A percentile compares a stretch with the other conserved stretches of the same genome.
Evolutionary conservation across 345 rosid genomes (phyloP).

Genomic region (Euphorbia peplus): DNA sequence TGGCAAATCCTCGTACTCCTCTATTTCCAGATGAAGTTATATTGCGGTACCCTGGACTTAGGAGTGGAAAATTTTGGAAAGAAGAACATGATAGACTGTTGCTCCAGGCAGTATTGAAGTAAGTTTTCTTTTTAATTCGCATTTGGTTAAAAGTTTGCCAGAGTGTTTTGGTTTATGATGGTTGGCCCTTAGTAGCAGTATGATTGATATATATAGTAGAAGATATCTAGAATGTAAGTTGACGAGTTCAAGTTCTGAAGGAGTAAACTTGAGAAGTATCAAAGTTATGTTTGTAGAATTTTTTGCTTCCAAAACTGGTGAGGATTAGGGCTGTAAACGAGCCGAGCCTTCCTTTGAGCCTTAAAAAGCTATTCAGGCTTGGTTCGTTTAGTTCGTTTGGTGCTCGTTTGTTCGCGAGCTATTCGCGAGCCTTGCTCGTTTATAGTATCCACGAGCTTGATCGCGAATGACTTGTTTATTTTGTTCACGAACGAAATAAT

Average conservation of each 20-base stretch:
- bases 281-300: not conserved
- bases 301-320: not conserved
- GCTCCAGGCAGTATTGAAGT: slow-evolving; percentile 83
- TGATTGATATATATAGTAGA: not conserved
- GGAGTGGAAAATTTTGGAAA: slow-evolving; percentile 87
- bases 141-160: not conserved
- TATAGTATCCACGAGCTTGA: no score
- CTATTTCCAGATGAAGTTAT: slow-evolving; percentile 63
- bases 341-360: no score
- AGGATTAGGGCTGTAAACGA: no score
- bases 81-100: slow-evolving; percentile 79
- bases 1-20: slow-evolving; percentile 51
- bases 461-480: no score
- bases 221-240: not conserved
- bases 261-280: not conserved
- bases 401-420: no score
- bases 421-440: no score
- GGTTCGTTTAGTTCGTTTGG: no score
- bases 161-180: not conserved
- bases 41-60: slow-evolving; percentile 68
- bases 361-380: no score
- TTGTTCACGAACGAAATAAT: no score
- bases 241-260: not conserved
- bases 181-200: not conserved
- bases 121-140: slow-evolving; percentile 27